Evolutionary conservation across 495 filamentous ascomycete genomes (phyloP), one percentile per base, ranked within the genome.

Genomic region (Mycothermus thermophilus): DNA sequence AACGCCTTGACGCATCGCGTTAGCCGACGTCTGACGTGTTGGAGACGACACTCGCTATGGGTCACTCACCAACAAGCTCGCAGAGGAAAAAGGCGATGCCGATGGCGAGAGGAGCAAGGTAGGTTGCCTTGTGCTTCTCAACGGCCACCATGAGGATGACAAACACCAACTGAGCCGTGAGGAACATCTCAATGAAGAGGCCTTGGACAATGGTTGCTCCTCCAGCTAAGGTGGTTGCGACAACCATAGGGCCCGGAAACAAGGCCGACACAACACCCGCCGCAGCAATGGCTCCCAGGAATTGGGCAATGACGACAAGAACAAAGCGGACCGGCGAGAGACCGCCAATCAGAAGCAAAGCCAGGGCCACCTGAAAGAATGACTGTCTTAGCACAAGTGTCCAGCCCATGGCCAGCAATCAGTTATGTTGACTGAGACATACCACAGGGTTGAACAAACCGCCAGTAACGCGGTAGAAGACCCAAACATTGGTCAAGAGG

Each of bases 61-160:
- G n/a, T 2, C 3, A 35, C 32, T 6, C 21, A 75, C 80, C 51
- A 28, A 54, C 59, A 30, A 87, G 40, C 44, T 86, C 69, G 0
- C 71, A 64, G 25, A 87, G 63, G 57, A 85, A 82, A 24, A 90
- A 69, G 0, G 77, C 58, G 15, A 82, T 42, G 4, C 82, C 84
- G 42, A 92, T 87, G 0, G 71, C 83, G 2, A 88, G 64, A 0
- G 83, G 83, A 0, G 84, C 84, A 9, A 86, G 59, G 44, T 71
- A 86, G 0, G 84, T 90, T 4, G 65, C 75, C 46, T 79, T 78
- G 53, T 85, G 79, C 57, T 87, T 90, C 54, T 87, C 82, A 11
- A 75, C 77, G 3, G 83, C 83, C 30, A 90, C 58, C 64, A 92
- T 83, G 57, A 87, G 80, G 21, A 88, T 77, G 5, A 80, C 69